Evolutionary conservation across 257 asterid genomes (phyloP), one percentile per base, ranked within the genome.

Genomic region (Gentiana dahurica): DNA sequence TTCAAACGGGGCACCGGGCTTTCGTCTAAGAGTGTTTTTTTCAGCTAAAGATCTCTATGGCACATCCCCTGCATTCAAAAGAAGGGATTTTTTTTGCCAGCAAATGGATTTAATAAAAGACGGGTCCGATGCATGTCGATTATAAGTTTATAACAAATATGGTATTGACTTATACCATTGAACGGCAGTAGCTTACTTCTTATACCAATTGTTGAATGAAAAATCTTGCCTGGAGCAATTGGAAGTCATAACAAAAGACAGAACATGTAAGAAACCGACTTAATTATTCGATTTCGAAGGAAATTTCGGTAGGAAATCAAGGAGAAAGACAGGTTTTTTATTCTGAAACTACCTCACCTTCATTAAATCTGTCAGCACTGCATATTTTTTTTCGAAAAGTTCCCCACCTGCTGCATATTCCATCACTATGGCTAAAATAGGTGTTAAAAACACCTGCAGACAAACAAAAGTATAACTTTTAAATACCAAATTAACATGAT

Each of bases 41-140:
- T 93, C 5, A 86, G 94, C 78, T 86, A 83, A 4, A 86, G 79
- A 79, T 86, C 95, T 65, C 94, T 73, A 51, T 86, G 95, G 65
- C 89, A 86, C 41, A 83, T 83, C 83, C 75, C 87, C 95, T 83
- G 89, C 78, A 70, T 47, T 49, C 44, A 13, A 11, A 65, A 36
- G 7, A 5, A 15, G 6, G 45, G 3, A 41, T 43, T n/a, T 24
- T 24, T 24, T 15, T 15, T 15, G 24, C 24, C 24, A 15, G 24
- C 24, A 15, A 15, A 15, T 15, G 24, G 24, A 15, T 15, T 15
- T 15, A 15, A 15, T 15, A 15, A 15, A 15, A 15, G 24, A 15
- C 24, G 0, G 24, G 24, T 15, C 24, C 24, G 24, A 15, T 15
- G 24, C 24, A 15, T 15, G 24, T 15, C 33, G 34, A 32, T 12